These are phyloP conservation scores for Microascus cirrosus DNA, from an alignment of 2,329 filamentous ascomycete species.

Conservation along the genomic window DNA sequence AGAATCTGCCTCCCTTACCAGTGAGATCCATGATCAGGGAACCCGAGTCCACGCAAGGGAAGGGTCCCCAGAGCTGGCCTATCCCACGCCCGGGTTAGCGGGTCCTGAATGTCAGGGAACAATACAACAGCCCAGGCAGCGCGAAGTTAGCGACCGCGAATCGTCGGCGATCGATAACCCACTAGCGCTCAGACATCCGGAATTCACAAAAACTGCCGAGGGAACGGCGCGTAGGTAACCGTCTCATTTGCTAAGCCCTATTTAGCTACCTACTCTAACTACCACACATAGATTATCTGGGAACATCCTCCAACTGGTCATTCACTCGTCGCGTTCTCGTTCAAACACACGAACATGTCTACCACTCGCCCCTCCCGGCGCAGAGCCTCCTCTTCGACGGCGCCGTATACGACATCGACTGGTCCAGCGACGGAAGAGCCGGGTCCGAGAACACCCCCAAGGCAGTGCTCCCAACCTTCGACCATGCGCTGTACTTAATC, in stretches of 20 bases:
- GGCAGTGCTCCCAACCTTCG: slow-evolving; percentile 29
- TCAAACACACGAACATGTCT: slow-evolving; percentile 33
- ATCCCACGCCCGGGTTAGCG: background rate
- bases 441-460: background rate
- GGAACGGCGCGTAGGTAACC: slow-evolving; percentile 28
- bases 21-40: background rate
- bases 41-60: background rate
- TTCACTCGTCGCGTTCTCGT: slow-evolving; percentile 37
- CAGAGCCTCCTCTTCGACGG: slow-evolving; percentile 37
- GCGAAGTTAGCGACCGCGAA: background rate
- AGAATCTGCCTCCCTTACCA: background rate
- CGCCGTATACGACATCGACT: slow-evolving; percentile 36
- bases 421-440: slow-evolving; percentile 26
- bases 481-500: slow-evolving; percentile 40
- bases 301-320: slow-evolving; percentile 45
- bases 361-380: slow-evolving; percentile 27
- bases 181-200: background rate
- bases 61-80: background rate
- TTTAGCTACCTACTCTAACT: slow-evolving; percentile 1
- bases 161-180: background rate
- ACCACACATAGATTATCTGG: slow-evolving; percentile 31
- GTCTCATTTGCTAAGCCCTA: background rate
- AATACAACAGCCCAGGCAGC: background rate
- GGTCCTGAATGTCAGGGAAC: background rate
- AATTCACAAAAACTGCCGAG: slow-evolving; percentile 26